Base-by-base conservation (phyloP, 331 rosid genomes). In the Erythrophleum ivorense region DNA sequence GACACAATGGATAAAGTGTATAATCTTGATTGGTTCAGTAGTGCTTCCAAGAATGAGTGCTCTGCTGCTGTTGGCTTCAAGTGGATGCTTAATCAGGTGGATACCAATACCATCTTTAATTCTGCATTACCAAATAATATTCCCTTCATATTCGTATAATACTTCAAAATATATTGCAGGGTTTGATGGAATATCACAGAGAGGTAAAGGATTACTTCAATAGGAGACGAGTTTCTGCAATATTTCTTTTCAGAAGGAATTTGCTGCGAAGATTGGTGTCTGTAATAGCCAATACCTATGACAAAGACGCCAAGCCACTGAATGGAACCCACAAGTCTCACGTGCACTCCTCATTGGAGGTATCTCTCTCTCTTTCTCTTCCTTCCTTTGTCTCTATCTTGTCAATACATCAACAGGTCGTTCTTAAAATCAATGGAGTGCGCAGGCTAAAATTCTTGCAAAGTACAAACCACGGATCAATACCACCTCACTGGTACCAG, bases 41-140 rank as follows among this genome's bases (percentile, higher is more conserved):
- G 94, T 72, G 94, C 98, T 71, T 90, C 98, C 33, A 94, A 94
- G 89, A 94, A 91, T 57, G 97, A 92, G 76, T 92, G 98, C 80
- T 87, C 97, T 14, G 91, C 98, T 48, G 98, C 98, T 36, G 90
- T 90, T 85, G 98, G 97, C 81, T 88, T 92, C 79, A 91, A 94
- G 88, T 92, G 98, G 97, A 94, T 94, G 97, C 97, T 94, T 84
- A 92, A 94, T 86, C 98, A 94, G 93, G 98, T 91, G 73, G 36
- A n/a, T 67, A 4, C 38, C 38, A 13, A 29, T 4, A 13, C 31
- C 5, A n/a, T 11, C 18, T 68, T 68, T 14, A 41, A 4, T 43
- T 68, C n/a, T 68, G 18, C 53, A 2, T 41, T 10, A 9, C 24
- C 3, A 34, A 36, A 34, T 73, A 3, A 15, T 57, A 21, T 57